Evolutionary conservation across 345 rosid genomes (phyloP), one percentile per base, ranked within the genome.

Genomic region (Trapa incisa): DNA sequence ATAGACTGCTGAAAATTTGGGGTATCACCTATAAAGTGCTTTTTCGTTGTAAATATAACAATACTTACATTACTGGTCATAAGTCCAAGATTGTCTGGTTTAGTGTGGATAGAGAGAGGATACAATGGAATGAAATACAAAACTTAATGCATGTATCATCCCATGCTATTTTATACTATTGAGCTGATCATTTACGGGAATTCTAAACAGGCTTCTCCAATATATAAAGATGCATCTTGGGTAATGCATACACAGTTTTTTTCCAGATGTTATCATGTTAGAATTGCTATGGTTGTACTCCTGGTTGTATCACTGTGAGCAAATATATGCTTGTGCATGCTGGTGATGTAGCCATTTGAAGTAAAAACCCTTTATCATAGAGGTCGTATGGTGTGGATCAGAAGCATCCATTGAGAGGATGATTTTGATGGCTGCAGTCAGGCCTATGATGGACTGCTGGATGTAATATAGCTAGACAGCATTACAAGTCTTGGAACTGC

Each of bases 391-490:
- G 38, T 58, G 1, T 29, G 37, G 63, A 2, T 58, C 12, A 32
- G 52, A 43, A 65, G 37, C 50, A 32, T 42, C 47, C 6, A 65
- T 65, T 32, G 67, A 32, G 47, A 65, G 53, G 29, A 43, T 65
- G 36, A 65, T 22, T 2, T 42, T 65, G 52, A 65, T 65, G 35
- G 50, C 67, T 42, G 47, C 43, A 10, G 67, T n/a, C 1, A 37
- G 67, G 67, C 52, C 67, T 65, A 64, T 65, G 53, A 32, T 41
- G n/a, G 52, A 65, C 42, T 22, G 67, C n/a, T 65, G 67, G 67
- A 41, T 65, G 67, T 37, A n/a, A 43, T 42, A 42, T 65, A 42
- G 52, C 50, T 29, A 29, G 67, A 43, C 22, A 11, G 53, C 43
- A 48, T 65, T 35, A n/a, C 37, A 41, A 14, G 3, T 65, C 52